phyloP scores from a whole-genome alignment of 164 flowering plant species.

The Echeveria elegans region DNA sequence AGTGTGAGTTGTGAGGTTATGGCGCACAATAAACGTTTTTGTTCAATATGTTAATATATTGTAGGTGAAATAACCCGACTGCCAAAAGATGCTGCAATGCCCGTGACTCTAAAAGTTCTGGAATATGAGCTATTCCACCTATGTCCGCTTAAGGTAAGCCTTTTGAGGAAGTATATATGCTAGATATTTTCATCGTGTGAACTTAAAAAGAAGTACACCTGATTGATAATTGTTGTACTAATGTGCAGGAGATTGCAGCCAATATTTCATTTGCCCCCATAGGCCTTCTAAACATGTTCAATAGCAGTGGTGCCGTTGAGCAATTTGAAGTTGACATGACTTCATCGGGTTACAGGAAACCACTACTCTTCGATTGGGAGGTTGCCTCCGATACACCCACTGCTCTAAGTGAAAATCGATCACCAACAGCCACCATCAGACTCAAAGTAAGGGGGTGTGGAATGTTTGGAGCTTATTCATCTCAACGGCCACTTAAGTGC shows the following conservation, averaged over 20 bases:
- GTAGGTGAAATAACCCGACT: conserved; percentile 66
- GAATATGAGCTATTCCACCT: conserved; percentile 81
- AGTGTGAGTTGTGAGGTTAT: neutral
- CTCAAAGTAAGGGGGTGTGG: conserved; percentile 72
- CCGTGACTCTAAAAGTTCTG: conserved; percentile 75
- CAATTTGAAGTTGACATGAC: conserved; percentile 28
- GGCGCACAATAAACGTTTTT: neutral
- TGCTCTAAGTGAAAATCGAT: conserved; percentile 26
- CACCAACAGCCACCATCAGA: conserved; percentile 38
- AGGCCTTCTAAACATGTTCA: conserved; percentile 90
- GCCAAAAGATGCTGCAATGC: conserved; percentile 67
- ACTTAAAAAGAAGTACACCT: neutral
- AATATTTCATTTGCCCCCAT: conserved; percentile 72
- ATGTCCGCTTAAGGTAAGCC: conserved; percentile 67
- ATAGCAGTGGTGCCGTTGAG: conserved; percentile 71
- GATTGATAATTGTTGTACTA: neutral
- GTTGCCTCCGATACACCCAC: conserved; percentile 25
- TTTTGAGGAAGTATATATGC: neutral
- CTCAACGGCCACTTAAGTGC: conserved; percentile 68
- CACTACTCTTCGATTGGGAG: conserved; percentile 39
- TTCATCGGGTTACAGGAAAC: conserved; percentile 16
- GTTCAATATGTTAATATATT: neutral
- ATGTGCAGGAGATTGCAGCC: conserved; percentile 49
- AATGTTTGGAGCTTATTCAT: conserved; percentile 72
- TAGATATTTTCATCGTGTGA: neutral